A percentile compares a stretch with the other conserved stretches of the same genome.
Conservation (phyloP, 192 early-diverging fungal species). For the Umbelopsis vinacea region DNA sequence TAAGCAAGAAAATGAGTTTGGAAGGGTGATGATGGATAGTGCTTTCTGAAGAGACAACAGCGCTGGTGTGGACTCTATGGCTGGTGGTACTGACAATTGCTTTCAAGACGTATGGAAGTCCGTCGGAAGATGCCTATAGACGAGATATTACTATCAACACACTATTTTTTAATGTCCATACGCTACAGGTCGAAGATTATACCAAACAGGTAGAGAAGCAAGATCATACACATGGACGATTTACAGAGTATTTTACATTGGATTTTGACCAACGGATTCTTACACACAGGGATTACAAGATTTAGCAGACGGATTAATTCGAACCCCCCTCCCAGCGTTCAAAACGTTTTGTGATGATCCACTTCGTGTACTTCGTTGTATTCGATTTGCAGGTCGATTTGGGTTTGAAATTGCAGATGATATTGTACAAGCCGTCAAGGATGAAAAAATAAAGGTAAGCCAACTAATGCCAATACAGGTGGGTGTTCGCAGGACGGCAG, state of each 20-base stretch:
- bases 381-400: constrained; percentile 95
- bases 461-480: no score
- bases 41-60: neutral
- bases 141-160: constrained; percentile 99
- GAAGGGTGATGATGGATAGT: neutral
- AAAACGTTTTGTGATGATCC: constrained; percentile 97
- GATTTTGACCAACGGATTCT: neutral
- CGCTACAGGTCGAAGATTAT: constrained; percentile 83
- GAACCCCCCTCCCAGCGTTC: constrained; percentile 88
- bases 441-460: constrained; percentile 57
- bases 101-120: constrained; percentile 80
- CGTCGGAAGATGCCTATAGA: constrained; percentile 87
- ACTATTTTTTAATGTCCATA: constrained; percentile 96
- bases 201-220: constrained; percentile 52
- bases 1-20: constrained; percentile 30
- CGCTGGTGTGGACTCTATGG: neutral
- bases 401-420: constrained; percentile 73
- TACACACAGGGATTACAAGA: constrained; percentile 69
- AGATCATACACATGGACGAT: neutral
- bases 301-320: constrained; percentile 68
- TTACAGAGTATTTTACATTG: neutral
- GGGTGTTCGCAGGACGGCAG: no score
- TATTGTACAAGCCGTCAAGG: constrained; percentile 62
- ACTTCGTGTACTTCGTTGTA: constrained; percentile 88
- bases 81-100: neutral